Percentiles rank a stretch among this genome's conserved stretches.
phyloP scores from a whole-genome alignment of 371 early-diverging fungal genomes.

The Mortierella sp. region DNA sequence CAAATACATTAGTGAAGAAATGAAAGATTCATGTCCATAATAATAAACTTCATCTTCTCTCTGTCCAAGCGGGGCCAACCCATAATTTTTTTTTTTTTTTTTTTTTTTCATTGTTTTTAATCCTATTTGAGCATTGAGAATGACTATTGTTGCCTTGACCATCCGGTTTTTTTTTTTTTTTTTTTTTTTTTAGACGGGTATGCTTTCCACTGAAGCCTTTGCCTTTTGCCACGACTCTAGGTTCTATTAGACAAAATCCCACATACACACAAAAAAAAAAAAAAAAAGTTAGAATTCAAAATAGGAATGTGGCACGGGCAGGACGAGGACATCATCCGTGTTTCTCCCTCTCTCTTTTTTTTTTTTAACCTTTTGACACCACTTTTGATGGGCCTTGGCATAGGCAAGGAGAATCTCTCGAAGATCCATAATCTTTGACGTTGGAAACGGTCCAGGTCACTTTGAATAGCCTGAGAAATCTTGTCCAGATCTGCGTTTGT shows the following conservation, averaged over 20 bases:
- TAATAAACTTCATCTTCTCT: no score
- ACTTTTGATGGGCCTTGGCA: conserved; percentile 85
- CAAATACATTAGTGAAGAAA: conserved; percentile 32
- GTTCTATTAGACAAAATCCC: conserved; percentile 54
- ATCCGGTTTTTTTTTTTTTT: no score
- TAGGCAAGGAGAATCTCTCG: conserved; percentile 81
- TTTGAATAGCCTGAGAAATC: conserved; percentile 83
- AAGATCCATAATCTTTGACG: conserved; percentile 85
- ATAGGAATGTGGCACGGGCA: not conserved
- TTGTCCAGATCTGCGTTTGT: conserved; percentile 75
- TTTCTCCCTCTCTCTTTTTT: no score
- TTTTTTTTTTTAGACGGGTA: conserved; percentile 55
- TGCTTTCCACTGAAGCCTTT: conserved; percentile 68
- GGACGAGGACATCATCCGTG: not conserved
- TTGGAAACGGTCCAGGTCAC: conserved; percentile 93
- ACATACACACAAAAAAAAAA: no score
- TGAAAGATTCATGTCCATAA: no score
- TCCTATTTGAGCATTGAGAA: not conserved
- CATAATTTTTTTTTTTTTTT: not conserved
- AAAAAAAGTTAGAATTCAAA: not conserved
- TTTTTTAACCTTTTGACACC: conserved; percentile 76
- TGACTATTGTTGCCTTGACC: no score
- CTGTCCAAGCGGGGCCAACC: no score
- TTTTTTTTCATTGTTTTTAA: not conserved
- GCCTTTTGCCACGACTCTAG: conserved; percentile 73